These are phyloP conservation scores for Phaseolus coccineus DNA, from an alignment of 331 rosid species.

Conservation along the genomic window DNA sequence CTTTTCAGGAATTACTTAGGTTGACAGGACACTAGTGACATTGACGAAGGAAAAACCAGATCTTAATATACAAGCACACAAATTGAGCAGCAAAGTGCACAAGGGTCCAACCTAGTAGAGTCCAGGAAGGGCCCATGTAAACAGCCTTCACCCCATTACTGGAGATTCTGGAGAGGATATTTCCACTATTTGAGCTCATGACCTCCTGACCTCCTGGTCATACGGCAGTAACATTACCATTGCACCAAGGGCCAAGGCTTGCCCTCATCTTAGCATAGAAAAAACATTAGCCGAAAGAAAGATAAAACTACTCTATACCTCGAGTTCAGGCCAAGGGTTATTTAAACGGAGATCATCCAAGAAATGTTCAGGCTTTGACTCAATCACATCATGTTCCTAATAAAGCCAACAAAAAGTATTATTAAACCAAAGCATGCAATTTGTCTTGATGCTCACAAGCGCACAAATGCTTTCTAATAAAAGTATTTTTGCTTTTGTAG, in stretches of 20 bases:
- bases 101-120: background rate
- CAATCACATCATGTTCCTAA: conserved; percentile 95
- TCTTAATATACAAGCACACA: background rate
- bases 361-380: conserved; percentile 98
- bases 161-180: background rate
- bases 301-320: conserved; percentile 57
- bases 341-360: conserved; percentile 95
- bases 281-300: conserved; percentile 14
- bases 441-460: conserved; percentile 22
- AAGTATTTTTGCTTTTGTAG: conserved; percentile 38
- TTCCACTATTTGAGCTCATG: background rate
- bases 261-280: background rate
- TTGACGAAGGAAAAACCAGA: conserved; percentile 30
- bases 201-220: background rate
- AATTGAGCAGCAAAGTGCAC: background rate
- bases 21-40: conserved; percentile 19
- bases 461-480: background rate
- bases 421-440: conserved; percentile 32
- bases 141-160: background rate
- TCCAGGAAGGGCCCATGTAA: background rate
- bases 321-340: conserved; percentile 98
- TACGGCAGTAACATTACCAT: background rate
- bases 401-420: conserved; percentile 38
- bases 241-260: background rate
- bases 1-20: conserved; percentile 23